Evolutionary conservation across 75 land plant species (phyloP), one percentile per base, ranked within the genome.

Genomic region (Adiantum capillusveneris): DNA sequence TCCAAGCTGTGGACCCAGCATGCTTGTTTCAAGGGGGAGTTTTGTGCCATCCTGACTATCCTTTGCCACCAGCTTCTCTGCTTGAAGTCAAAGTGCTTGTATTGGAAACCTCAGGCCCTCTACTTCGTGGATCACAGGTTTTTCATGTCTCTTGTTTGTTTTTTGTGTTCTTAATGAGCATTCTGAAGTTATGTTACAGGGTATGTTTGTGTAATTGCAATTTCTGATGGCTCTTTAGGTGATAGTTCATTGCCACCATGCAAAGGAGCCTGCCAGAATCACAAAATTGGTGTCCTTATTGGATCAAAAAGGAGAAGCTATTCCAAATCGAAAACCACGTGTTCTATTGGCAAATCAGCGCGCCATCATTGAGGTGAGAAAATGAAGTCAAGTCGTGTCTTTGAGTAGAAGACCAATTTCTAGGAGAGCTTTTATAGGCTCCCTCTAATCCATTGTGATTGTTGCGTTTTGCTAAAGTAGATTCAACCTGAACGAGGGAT

Each of bases 31-130:
- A 91, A 43, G 98, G 98, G 0, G 96, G 83, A 37, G 85, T 94
- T 24, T 42, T 94, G 21, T 94, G 98, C 53, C 98, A 94, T 68
- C 98, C 90, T 12, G 84, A 94, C 66, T 89, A 76, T 53, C 90
- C 91, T 20, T 76, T 94, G 29, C 62, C 78, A 16, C 72, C 77
- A 26, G 81, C 87, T 34, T 60, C 65, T 26, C 73, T 72, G 42
- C 73, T 94, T 30, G 90, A 94, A 66, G 57, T 94, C 42, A 91
- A 84, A 66, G 65, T 94, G 30, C 80, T 81, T 16, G 74, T 79
- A 5, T 60, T 94, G 64, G 87, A 81, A 44, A 58, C 73, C 58
- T 37, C 63, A 42, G 62, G 56, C 5, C 98, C 98, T 22, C 84
- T 94, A 29, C 58, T 94, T 46, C 71, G 58, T 49, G 96, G 98